A percentile compares a stretch with the other conserved stretches of the same genome.
Conservation (phyloP, 1,139 yeast species). For the Tardiomyces digboiensis region DNA sequence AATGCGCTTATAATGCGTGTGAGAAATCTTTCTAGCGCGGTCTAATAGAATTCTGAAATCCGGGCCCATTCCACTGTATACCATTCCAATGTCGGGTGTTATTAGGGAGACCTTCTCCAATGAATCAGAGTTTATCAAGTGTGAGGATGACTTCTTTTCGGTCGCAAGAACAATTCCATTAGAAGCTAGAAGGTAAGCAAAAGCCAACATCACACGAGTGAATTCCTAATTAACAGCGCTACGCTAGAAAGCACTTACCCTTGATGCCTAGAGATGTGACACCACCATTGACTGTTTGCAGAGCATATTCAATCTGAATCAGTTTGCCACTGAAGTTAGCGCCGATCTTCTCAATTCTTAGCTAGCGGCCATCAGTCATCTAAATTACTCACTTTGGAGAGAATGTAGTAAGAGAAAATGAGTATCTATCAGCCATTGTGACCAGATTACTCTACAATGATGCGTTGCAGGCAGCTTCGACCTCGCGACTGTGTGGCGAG, state of each 20-base stretch:
- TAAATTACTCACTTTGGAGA: constrained; percentile 71
- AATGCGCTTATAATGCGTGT: constrained; percentile 83
- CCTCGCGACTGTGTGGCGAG: too few relatives aligned
- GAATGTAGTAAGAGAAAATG: constrained; percentile 92
- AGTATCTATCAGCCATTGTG: constrained; percentile 93
- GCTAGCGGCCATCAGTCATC: not conserved
- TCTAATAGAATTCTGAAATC: constrained; percentile 94
- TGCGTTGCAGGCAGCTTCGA: not conserved
- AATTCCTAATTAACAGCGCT: too few relatives aligned
- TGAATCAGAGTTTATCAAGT: constrained; percentile 65
- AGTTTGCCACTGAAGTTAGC: constrained; percentile 65
- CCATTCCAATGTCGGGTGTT: constrained; percentile 95
- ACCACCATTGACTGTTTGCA: constrained; percentile 97
- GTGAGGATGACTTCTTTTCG: constrained; percentile 81
- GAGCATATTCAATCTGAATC: constrained; percentile 96
- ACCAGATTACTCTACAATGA: not conserved
- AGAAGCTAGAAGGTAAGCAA: too few relatives aligned
- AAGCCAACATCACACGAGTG: too few relatives aligned
- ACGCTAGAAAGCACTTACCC: constrained; percentile 11
- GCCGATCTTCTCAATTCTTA: not conserved
- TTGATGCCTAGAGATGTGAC: constrained; percentile 95
- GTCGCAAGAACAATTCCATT: constrained; percentile 97
- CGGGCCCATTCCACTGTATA: constrained; percentile 99
- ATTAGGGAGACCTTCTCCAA: constrained; percentile 71
- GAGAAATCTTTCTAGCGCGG: constrained; percentile 88